Evolutionary conservation across 495 filamentous ascomycete genomes (phyloP), one percentile per base, ranked within the genome.

Genomic region (Penicillium lagena): DNA sequence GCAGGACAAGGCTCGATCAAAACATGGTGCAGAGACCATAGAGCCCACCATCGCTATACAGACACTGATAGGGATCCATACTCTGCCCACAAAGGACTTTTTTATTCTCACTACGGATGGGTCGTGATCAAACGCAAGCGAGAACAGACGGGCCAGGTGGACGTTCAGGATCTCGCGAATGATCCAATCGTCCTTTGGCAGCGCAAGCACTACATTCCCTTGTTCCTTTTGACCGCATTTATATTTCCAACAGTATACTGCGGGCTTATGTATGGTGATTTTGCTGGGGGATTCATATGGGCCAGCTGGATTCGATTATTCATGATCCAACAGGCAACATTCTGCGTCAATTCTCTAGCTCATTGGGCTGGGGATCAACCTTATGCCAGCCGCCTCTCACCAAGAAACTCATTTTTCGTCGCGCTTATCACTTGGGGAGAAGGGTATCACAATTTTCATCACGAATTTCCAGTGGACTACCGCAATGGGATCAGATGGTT

Each of bases 401-500:
- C 93, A 49, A 86, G 93, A 59, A 93, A 98, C 62, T 91, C 96
- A 68, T 79, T 95, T 59, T 83, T 98, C 67, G 96, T 93, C 36
- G 93, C 93, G 39, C 71, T 98, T 9, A 87, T 94, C 44, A 98
- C 93, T 38, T 87, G 96, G 28, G 93, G 93, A 39, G 93, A 98
- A 67, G 93, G 93, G 40, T 98, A 98, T 74, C 90, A 97, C 79
- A 96, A 95, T 75, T 98, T 98, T 82, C 93, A 98, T 76, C 93
- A 98, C 78, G 93, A 98, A 63, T 98, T 98, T 73, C 93, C 93
- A 42, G 93, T 88, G 11, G 93, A 98, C 67, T 96, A 96, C 85
- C 89, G 93, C 63, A 98, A 98, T 66, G 93, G 90, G 41, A 94
- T 98, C 52, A 76, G 95, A 60, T 96, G 90, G 89, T 86, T 85